A percentile compares a stretch with the other conserved stretches of the same genome.
Evolutionary conservation across 75 land plant genomes (phyloP).

Genomic region (Pseudotsuga menziesii): DNA sequence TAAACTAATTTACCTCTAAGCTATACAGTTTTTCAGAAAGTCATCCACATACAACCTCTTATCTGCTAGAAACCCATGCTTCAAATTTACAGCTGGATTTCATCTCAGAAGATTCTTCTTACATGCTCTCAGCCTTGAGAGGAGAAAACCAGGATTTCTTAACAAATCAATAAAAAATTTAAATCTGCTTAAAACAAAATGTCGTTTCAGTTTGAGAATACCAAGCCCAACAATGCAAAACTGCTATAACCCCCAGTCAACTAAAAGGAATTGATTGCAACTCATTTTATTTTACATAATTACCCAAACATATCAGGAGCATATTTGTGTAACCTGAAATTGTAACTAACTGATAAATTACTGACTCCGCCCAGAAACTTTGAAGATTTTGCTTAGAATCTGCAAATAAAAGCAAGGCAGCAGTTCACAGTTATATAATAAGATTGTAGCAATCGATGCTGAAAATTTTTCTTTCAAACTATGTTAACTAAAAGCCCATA

Average conservation of each 20-base stretch:
- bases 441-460: background rate
- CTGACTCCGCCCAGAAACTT: background rate
- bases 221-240: background rate
- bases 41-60: background rate
- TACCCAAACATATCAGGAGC: background rate
- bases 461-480: background rate
- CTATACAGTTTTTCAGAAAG: background rate
- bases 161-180: background rate
- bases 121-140: background rate
- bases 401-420: conserved; percentile 3
- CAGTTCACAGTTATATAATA: background rate
- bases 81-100: background rate
- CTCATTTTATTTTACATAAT: background rate
- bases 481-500: background rate
- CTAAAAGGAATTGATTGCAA: background rate
- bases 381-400: background rate
- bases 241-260: background rate
- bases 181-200: background rate
- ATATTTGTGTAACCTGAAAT: background rate
- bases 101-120: background rate
- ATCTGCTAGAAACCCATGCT: background rate
- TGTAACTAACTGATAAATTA: background rate
- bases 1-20: background rate
- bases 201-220: background rate
- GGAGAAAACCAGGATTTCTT: background rate